Base-by-base conservation (phyloP, 2,329 filamentous ascomycete species). In the Arachnomyces sp. region DNA sequence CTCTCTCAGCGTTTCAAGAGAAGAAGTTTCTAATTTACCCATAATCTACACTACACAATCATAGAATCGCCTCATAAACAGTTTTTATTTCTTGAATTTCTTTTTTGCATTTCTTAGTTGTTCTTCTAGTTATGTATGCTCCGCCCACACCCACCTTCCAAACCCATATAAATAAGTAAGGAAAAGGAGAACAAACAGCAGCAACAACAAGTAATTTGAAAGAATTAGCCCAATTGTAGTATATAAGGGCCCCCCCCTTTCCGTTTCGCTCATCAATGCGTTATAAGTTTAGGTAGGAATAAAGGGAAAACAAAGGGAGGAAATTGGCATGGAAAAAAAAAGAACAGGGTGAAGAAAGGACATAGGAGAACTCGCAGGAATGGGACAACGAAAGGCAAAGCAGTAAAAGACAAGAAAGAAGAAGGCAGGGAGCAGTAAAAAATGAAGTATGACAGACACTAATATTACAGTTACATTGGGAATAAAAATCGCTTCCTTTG, bases 381-480 rank as follows among this genome's bases (percentile, higher is more conserved):
- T 9, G 5, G 20, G 20, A 39, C 31, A 16, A 40, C 28, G 36
- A 13, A 28, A 34, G 36, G 36, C 33, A 40, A 33, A 33, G 29
- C 38, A 41, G 35, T 15, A 44, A 46, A 45, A 44, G 29, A 38
- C 39, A 40, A 43, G 43, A 33, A 47, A 44, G 40, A 38, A 49
- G 43, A 38, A 29, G 28, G 37, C 20, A 38, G 29, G 25, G 36
- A 32, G 28, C 31, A 33, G n/a, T n/a, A n/a, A n/a, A 25, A 25
- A 25, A 9, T 5, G 9, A 25, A 9, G 5, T 25, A 25, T 25
- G 5, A 25, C 20, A 25, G 9, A 25, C 46, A 49, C 54, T 60
- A 59, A 48, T 55, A 61, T 58, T 61, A 61, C 59, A 58, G 53
- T 52, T 52, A 55, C 44, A 46, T 46, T 51, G 51, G 42, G 38